Evolutionary conservation across 2,329 filamentous ascomycete species (phyloP), one percentile per base, ranked within the genome.

Genomic region (Fusarium austroafricanum): DNA sequence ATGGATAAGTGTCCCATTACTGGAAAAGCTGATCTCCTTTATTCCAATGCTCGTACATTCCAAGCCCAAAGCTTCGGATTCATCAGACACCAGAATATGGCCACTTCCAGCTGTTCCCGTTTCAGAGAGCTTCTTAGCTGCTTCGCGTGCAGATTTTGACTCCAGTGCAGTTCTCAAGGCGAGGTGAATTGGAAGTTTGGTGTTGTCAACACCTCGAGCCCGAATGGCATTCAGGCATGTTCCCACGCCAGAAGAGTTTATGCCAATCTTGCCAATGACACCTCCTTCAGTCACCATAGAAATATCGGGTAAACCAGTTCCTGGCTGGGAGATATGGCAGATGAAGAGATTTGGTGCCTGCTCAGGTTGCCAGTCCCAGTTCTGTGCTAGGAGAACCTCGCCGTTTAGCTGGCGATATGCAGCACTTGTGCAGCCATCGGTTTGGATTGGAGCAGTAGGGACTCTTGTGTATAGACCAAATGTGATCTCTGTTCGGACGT

Each of bases 241-340:
- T 0, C 87, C 88, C 0, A 91, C 86, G 1, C 88, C 87, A 0
- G 75, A 71, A 17, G 78, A 79, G 71, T 91, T 91, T 67, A 90
- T 80, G 0, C 89, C 89, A 21, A 91, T 90, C 75, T 91, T 91
- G 15, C 87, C 88, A 33, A 91, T 83, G 21, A 89, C 82, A 15
- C 87, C 87, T 0, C 83, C 81, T 50, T 89, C 87, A 0, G 87
- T 89, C 21, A 89, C 79, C 79, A 86, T 87, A 17, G 83, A 75
- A 57, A 89, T 83, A 2, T 77, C 77, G 0, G 86, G 85, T 28
- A 82, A 17, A 5, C 52, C 58, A 3, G 44, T 82, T 9, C 64
- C 71, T 1, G 72, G 64, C 46, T 83, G 81, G 1, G 75, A 72
- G 47, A 87, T 83, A 37, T 80, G 80, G 18, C 83, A 79, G 31